Evolutionary conservation across 225 moss, liverwort and hornwort species (phyloP), one percentile per base, ranked within the genome.

Genomic region (Antitrichia curtipendula): DNA sequence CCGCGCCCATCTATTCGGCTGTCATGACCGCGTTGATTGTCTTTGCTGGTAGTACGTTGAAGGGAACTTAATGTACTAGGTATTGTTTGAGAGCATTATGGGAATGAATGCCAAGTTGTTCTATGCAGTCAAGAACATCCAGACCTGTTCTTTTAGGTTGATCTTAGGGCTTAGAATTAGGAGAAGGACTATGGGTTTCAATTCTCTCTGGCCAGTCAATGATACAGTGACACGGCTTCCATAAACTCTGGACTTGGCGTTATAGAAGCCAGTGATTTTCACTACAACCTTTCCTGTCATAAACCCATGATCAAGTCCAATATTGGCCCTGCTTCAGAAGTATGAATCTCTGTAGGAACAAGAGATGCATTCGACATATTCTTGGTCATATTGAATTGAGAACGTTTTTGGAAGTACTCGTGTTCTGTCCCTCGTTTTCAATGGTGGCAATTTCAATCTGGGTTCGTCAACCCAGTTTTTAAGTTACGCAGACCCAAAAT

Each of bases 1-100:
- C 96, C 87, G 89, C 94, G 78, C 94, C 95, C 61, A 36, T 96
- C 76, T 98, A 98, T 75, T 94, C 97, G 21, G 94, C 96, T 15
- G 58, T 96, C 72, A 95, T 98, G 91, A 94, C 93, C 63, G 90
- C 94, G 74, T 91, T 92, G 88, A 86, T 94, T 57, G 91, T 92
- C 72, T 92, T 92, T 75, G 92, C 90, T 63, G 92, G 92, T 32
- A 94, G 85, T 83, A 74, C 82, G 75, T 79, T 90, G 45, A 78
- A 12, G 71, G 87, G 21, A 74, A 47, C 34, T 57, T 90, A 70
- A 53, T 53, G 28, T 18, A 21, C 70, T 18, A 11, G 53, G 56
- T 40, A 45, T 34, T 84, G 56, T 20, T 84, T 12, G 60, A 74
- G 60, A 60, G 47, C 49, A 45, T 59, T n/a, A 27, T 84, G 36